Percentiles rank a stretch among this genome's conserved stretches.
Conservation (phyloP, 2,329 filamentous ascomycete genomes). For the Alternaria sp. region DNA sequence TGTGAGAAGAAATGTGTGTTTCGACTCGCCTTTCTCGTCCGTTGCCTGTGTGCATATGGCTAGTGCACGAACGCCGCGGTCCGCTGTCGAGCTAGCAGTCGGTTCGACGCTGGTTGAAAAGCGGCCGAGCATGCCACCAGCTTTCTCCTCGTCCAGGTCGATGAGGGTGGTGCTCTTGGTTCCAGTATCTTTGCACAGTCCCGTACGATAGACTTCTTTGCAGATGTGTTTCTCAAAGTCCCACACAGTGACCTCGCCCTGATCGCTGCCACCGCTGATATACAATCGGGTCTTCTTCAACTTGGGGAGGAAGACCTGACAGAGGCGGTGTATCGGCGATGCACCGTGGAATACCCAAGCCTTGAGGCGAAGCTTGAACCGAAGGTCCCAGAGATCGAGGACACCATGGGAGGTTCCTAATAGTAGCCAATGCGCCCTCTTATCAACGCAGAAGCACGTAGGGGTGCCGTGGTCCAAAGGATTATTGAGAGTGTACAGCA, state of each 20-base stretch:
- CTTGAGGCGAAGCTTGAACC: slow-evolving; percentile 88
- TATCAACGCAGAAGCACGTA: slow-evolving; percentile 88
- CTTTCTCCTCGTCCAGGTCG: slow-evolving; percentile 85
- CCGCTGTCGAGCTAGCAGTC: slow-evolving; percentile 59
- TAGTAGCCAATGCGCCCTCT: slow-evolving; percentile 86
- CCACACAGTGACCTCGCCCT: slow-evolving; percentile 93
- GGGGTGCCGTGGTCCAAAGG: slow-evolving; percentile 90
- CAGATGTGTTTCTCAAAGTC: slow-evolving; percentile 90
- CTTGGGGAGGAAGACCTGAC: slow-evolving; percentile 63
- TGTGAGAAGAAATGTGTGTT: slow-evolving; percentile 83
- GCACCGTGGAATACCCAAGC: slow-evolving; percentile 87
- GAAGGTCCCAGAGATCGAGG: slow-evolving; percentile 91
- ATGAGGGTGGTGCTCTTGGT: slow-evolving; percentile 71
- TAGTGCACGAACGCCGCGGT: slow-evolving; percentile 77
- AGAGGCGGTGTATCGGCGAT: slow-evolving; percentile 78
- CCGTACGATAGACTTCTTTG: slow-evolving; percentile 81
- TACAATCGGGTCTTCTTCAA: slow-evolving; percentile 81
- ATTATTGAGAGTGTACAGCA: slow-evolving; percentile 81
- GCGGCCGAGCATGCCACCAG: slow-evolving; percentile 83
- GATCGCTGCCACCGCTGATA: slow-evolving; percentile 83
- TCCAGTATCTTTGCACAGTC: slow-evolving; percentile 45
- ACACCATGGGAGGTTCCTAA: slow-evolving; percentile 93
- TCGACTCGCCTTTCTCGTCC: slow-evolving; percentile 73
- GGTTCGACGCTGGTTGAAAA: slow-evolving; percentile 74
- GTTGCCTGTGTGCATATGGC: slow-evolving; percentile 72